Conservation (phyloP, 768 basidiomycete genomes). For the Mycena olivaceomarginata region DNA sequence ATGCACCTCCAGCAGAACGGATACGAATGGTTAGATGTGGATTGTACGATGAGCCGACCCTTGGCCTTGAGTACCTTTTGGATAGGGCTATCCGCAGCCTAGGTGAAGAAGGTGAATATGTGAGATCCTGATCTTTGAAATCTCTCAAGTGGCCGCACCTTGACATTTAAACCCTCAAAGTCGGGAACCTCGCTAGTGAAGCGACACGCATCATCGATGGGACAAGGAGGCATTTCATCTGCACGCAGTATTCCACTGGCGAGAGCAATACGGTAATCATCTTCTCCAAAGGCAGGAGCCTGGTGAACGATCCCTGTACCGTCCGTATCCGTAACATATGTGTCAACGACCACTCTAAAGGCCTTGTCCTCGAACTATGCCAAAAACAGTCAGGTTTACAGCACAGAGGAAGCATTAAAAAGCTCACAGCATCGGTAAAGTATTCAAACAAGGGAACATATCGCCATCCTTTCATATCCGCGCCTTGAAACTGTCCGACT, state of each 20-base stretch:
- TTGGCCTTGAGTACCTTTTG: constrained; percentile 93
- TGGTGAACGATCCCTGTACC: constrained; percentile 99
- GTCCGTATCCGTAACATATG: constrained; percentile 94
- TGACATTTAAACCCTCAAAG: constrained; percentile 92
- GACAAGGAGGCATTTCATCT: constrained; percentile 97
- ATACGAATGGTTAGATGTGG: constrained; percentile 92
- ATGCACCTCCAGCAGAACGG: constrained; percentile 97
- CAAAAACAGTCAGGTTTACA: neutral
- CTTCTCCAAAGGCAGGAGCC: constrained; percentile 98
- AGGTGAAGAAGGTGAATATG: neutral
- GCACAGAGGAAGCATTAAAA: neutral
- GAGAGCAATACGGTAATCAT: constrained; percentile 96
- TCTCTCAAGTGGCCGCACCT: constrained; percentile 72
- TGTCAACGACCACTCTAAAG: constrained; percentile 92
- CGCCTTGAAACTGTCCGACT: constrained; percentile 89
- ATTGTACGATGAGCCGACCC: constrained; percentile 91
- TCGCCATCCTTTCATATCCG: constrained; percentile 96
- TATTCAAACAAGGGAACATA: constrained; percentile 97
- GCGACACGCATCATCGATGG: constrained; percentile 91
- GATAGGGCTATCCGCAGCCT: constrained; percentile 96
- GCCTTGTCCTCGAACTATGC: constrained; percentile 91
- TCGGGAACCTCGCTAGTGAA: constrained; percentile 95
- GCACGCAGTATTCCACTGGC: constrained; percentile 87
- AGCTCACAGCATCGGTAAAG: constrained; percentile 91
- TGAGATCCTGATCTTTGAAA: neutral